Conservation (phyloP, 352 stramenopile species). For the Phytophthora nicotianae region DNA sequence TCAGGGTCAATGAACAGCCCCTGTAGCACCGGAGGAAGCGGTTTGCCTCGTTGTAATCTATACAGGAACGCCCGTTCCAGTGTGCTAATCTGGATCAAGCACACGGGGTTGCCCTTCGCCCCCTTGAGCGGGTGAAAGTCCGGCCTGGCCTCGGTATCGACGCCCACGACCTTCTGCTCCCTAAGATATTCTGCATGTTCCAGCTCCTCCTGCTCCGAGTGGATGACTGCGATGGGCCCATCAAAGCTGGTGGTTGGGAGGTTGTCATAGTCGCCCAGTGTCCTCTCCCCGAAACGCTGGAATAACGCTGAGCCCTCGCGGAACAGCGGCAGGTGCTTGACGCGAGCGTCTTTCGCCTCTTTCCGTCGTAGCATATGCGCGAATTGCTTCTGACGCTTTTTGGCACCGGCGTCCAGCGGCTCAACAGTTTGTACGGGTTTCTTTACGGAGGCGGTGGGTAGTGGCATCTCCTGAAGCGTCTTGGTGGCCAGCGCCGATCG, state of each 20-base stretch:
- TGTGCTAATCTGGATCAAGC: slow-evolving; percentile 79
- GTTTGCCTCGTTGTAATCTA: slow-evolving; percentile 53
- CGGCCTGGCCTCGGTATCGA: slow-evolving; percentile 84
- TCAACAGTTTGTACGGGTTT: not conserved
- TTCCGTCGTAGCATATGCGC: slow-evolving; percentile 62
- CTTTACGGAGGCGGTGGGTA: not conserved
- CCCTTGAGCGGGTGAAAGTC: slow-evolving; percentile 55
- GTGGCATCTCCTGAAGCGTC: slow-evolving; percentile 18
- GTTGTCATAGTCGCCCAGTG: slow-evolving; percentile 57
- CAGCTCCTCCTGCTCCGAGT: slow-evolving; percentile 63
- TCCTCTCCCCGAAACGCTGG: slow-evolving; percentile 48
- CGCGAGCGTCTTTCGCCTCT: slow-evolving; percentile 48
- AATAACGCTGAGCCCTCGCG: slow-evolving; percentile 57
- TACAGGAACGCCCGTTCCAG: slow-evolving; percentile 81
- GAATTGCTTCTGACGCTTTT: slow-evolving; percentile 45
- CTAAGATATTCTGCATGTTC: slow-evolving; percentile 54
- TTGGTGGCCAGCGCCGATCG: slow-evolving; percentile 38
- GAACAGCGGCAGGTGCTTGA: slow-evolving; percentile 78
- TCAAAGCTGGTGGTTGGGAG: slow-evolving; percentile 57
- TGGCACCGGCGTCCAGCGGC: not conserved
- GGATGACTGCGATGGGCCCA: slow-evolving; percentile 63
- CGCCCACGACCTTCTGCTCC: slow-evolving; percentile 59
- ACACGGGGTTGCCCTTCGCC: slow-evolving; percentile 68
- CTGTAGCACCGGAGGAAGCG: slow-evolving; percentile 62
- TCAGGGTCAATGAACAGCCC: slow-evolving; percentile 57